Conservation (phyloP, 2,329 filamentous ascomycete genomes). For the Neonectria sp. region DNA sequence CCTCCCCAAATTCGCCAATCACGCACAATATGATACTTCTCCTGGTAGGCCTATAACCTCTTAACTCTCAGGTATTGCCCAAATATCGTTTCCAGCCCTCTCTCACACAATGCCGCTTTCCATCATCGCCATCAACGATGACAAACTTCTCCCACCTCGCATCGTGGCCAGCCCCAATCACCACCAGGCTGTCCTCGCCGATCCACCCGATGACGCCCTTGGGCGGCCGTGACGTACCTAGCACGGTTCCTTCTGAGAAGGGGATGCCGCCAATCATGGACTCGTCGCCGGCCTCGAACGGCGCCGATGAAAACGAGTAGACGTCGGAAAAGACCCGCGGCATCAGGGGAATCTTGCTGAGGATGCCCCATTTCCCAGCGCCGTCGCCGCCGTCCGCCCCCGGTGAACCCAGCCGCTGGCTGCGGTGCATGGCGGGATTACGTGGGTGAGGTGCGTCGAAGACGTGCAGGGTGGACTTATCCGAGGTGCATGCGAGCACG, state of each 20-base stretch:
- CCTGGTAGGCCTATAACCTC: constrained; percentile 14
- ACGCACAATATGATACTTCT: constrained; percentile 28
- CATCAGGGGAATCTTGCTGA: constrained; percentile 87
- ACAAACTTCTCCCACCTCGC: constrained; percentile 91
- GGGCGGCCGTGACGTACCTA: constrained; percentile 71
- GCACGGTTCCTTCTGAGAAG: constrained; percentile 60
- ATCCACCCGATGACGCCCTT: constrained; percentile 93
- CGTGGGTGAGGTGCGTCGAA: constrained; percentile 83
- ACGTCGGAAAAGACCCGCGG: constrained; percentile 91
- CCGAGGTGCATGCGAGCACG: constrained; percentile 91
- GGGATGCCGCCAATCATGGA: constrained; percentile 62
- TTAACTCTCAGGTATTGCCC: constrained; percentile 53
- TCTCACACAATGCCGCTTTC: constrained; percentile 75
- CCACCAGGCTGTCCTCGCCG: constrained; percentile 79
- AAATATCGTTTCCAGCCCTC: constrained; percentile 90
- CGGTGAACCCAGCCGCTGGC: constrained; percentile 46
- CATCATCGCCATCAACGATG: constrained; percentile 77
- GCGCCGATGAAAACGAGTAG: constrained; percentile 86
- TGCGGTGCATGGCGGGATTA: constrained; percentile 54
- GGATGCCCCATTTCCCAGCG: constrained; percentile 86
- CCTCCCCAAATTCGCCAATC: constrained; percentile 40
- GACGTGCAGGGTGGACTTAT: constrained; percentile 95
- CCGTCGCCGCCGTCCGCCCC: constrained; percentile 63
- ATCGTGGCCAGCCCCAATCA: constrained; percentile 85
- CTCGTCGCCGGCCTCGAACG: constrained; percentile 89